phyloP scores from a whole-genome alignment of 495 filamentous ascomycete species.

The Venustampulla echinocandica region DNA sequence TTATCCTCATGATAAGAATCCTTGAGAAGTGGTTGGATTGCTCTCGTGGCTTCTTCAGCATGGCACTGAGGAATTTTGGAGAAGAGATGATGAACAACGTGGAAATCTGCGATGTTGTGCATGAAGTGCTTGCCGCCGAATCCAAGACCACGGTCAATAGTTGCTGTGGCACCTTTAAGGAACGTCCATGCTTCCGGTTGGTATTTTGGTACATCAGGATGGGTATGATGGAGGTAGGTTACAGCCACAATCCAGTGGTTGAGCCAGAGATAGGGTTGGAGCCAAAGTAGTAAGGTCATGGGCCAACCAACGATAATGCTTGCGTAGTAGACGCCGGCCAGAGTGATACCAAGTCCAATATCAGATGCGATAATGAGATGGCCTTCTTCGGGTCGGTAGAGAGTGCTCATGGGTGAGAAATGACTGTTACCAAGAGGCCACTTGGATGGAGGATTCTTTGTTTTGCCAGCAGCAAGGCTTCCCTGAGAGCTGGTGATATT shows the following conservation, averaged over 20 bases:
- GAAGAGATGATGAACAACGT: conserved; percentile 58
- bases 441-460: conserved; percentile 23
- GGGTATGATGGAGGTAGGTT: conserved; percentile 60
- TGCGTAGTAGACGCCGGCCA: background rate
- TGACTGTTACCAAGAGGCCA: conserved; percentile 34
- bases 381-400: conserved; percentile 43
- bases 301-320: conserved; percentile 29
- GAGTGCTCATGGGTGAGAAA: conserved; percentile 41
- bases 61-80: conserved; percentile 14
- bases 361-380: conserved; percentile 43
- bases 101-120: conserved; percentile 59
- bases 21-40: background rate
- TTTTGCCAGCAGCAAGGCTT: conserved; percentile 15
- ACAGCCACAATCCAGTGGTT: conserved; percentile 47
- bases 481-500: conserved; percentile 32
- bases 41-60: background rate
- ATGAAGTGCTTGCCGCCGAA: conserved; percentile 55
- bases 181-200: conserved; percentile 49
- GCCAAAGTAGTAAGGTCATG: conserved; percentile 18
- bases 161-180: conserved; percentile 51
- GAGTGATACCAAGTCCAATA: conserved; percentile 33
- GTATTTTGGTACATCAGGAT: conserved; percentile 51
- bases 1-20: background rate
- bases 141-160: conserved; percentile 55
- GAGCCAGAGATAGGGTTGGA: conserved; percentile 39